These are phyloP conservation scores for Cyclotella cryptica DNA, from an alignment of 108 stramenopile genomes.

Conservation along the genomic window DNA sequence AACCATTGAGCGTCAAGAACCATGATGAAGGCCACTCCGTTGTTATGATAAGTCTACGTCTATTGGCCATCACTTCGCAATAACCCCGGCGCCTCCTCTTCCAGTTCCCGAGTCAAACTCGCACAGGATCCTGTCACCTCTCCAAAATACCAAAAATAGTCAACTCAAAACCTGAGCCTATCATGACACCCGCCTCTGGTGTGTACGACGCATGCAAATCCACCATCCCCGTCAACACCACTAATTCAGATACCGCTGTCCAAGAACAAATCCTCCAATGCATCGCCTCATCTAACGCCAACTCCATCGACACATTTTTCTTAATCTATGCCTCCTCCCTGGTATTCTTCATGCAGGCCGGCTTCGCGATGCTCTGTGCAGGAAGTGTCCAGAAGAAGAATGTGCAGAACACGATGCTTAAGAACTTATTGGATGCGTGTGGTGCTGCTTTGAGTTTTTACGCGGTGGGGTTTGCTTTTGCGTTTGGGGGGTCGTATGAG, in stretches of 20 bases:
- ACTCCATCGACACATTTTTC: constrained; percentile 56
- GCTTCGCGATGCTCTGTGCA: constrained; percentile 81
- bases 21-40: too few species aligned
- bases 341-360: constrained; percentile 90
- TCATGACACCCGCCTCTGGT: neutral
- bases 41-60: too few species aligned
- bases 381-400: constrained; percentile 88
- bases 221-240: neutral
- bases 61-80: too few species aligned
- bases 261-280: constrained; percentile 21
- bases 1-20: too few species aligned
- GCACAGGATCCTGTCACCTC: too few species aligned
- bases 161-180: neutral
- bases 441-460: constrained; percentile 82
- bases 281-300: constrained; percentile 11
- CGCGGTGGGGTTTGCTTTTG: constrained; percentile 82
- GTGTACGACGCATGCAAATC: constrained; percentile 19
- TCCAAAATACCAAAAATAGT: too few species aligned
- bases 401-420: constrained; percentile 89
- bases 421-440: constrained; percentile 90
- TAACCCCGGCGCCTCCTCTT: too few species aligned
- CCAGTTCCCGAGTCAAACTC: too few species aligned
- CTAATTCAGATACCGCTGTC: neutral
- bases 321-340: constrained; percentile 70
- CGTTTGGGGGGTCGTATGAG: constrained; percentile 63